Conservation (phyloP, 2,329 filamentous ascomycete genomes). For the Celoporthe dispersa region DNA sequence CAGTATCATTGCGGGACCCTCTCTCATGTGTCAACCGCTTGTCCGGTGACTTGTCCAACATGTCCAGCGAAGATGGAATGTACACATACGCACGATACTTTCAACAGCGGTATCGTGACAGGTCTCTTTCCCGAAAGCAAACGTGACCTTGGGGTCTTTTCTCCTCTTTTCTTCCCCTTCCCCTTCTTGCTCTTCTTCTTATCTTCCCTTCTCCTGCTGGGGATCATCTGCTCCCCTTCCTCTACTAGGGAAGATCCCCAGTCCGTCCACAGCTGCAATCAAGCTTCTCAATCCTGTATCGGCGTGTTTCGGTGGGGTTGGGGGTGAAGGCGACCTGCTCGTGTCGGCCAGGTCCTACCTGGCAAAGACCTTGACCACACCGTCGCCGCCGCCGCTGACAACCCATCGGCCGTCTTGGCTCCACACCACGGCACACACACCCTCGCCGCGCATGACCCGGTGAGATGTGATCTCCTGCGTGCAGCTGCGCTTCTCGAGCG, state of each 20-base stretch:
- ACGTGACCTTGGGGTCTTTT: not conserved
- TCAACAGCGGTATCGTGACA: not conserved
- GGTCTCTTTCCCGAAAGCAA: not conserved
- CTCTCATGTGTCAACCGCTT: not conserved
- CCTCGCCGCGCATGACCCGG: slow-evolving; percentile 92
- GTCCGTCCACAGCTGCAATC: not conserved
- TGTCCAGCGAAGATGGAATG: not conserved
- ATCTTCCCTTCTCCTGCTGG: not conserved
- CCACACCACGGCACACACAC: slow-evolving; percentile 93
- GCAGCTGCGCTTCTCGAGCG: slow-evolving; percentile 90
- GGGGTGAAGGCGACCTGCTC: slow-evolving; percentile 15
- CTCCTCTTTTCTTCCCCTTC: not conserved
- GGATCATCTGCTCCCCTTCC: not conserved
- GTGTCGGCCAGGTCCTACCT: slow-evolving; percentile 43
- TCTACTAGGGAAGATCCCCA: slow-evolving; percentile 6
- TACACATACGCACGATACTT: not conserved
- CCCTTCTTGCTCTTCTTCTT: too few species aligned
- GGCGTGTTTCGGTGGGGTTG: slow-evolving; percentile 23
- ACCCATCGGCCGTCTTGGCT: slow-evolving; percentile 94
- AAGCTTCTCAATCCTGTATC: not conserved
- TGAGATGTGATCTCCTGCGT: slow-evolving; percentile 95
- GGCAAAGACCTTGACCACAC: slow-evolving; percentile 90
- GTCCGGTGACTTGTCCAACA: slow-evolving; percentile 5
- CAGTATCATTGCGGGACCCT: not conserved
- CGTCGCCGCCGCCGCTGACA: slow-evolving; percentile 91